These are phyloP conservation scores for Lonicera japonica DNA, from an alignment of 129 eudicot genomes.

Conservation along the genomic window DNA sequence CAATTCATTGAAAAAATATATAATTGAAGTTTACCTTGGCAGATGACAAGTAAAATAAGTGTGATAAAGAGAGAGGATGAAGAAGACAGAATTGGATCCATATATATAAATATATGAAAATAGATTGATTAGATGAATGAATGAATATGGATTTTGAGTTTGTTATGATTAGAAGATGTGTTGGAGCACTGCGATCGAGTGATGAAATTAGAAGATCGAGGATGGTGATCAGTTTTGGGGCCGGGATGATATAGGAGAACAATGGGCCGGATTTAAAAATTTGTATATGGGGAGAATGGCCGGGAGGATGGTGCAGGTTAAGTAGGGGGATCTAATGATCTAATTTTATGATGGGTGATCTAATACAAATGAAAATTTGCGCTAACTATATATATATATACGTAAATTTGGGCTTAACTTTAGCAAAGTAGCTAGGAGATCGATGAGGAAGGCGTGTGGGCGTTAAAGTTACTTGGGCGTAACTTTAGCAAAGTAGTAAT, in stretches of 20 bases:
- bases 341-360: too few species aligned
- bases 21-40: conserved; percentile 1
- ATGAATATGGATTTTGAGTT: too few species aligned
- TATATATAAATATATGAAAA: neutral
- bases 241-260: conserved; percentile 2
- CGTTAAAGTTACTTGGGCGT: too few species aligned
- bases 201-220: neutral
- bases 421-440: too few species aligned
- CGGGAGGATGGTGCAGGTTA: neutral
- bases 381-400: too few species aligned
- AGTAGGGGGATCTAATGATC: too few species aligned
- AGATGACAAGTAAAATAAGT: conserved; percentile 13
- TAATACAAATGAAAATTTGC: too few species aligned
- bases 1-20: too few species aligned
- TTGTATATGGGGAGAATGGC: neutral
- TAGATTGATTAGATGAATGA: neutral
- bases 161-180: neutral
- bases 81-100: neutral
- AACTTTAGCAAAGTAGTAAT: too few species aligned
- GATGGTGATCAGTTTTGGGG: neutral
- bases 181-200: too few species aligned
- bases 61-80: neutral
- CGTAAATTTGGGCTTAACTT: too few species aligned
- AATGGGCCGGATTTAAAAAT: neutral
- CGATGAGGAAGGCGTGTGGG: too few species aligned